Evolutionary conservation across 106 monocot species (phyloP).

Genomic region (Hemerocallis citrina): DNA sequence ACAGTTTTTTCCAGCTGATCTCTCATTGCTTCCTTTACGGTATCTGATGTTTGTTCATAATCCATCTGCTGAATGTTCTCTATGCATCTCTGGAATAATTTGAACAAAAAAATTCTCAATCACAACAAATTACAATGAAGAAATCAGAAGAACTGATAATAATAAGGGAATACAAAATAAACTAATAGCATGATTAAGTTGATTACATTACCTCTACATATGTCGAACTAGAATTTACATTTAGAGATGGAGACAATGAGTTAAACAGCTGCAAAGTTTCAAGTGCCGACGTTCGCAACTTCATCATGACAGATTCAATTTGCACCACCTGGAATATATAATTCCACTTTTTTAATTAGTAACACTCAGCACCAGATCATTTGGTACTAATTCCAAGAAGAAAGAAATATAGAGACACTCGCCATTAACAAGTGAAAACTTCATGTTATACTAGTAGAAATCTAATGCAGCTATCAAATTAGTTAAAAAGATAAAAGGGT

Average conservation of each 20-base stretch:
- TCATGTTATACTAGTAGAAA: too few species aligned
- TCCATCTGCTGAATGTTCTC: conserved; percentile 40
- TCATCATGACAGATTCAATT: conserved; percentile 36
- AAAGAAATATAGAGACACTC: too few species aligned
- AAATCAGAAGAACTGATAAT: too few species aligned
- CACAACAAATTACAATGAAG: too few species aligned
- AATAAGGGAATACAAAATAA: neutral
- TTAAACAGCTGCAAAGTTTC: conserved; percentile 27
- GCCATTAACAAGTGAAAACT: too few species aligned
- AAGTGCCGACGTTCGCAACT: conserved; percentile 26
- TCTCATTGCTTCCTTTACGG: conserved; percentile 46
- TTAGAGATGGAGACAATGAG: conserved; percentile 12
- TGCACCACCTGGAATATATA: conserved; percentile 72
- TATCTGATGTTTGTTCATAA: conserved; percentile 28
- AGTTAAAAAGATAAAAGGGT: too few species aligned
- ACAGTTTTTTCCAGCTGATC: conserved; percentile 37
- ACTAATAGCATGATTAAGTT: neutral
- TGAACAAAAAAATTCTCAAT: neutral
- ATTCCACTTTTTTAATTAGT: too few species aligned
- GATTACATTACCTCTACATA: conserved; percentile 37
- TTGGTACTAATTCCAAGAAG: too few species aligned
- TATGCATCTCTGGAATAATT: conserved; percentile 11
- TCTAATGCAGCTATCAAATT: too few species aligned
- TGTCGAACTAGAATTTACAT: conserved; percentile 6
- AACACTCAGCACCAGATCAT: too few species aligned